Evolutionary conservation across 495 filamentous ascomycete genomes (phyloP), one percentile per base, ranked within the genome.

Genomic region (Cercophora samala): DNA sequence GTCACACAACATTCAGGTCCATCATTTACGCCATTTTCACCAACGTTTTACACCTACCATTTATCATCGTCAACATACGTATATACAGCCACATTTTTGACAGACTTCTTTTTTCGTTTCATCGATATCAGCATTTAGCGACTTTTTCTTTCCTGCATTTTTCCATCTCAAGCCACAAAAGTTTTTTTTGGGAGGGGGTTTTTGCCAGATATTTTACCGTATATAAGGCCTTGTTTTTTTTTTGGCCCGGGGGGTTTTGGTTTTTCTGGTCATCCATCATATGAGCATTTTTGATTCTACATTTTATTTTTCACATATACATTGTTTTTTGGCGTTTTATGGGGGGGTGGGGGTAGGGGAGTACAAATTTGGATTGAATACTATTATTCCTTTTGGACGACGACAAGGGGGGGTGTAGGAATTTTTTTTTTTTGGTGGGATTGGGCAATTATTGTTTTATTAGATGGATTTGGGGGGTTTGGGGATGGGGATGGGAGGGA

Each of bases 151-250:
- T 24, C 23, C 9, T 1, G 21, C 24, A 24, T 60, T 56, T 56
- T 54, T 54, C 5, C 19, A 56, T 56, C 11, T 54, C 52, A 21
- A 56, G n/a, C n/a, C n/a, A 9, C 21, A 60, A 60, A 60, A 60
- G 58, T 59, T 22, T 59, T 59, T 29, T 29, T 8, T 29, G 26
- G n/a, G n/a, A n/a, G n/a, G n/a, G n/a, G n/a, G 54, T 58, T 58
- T 58, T 18, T 58, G 19, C 18, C 13, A 58, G 8, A 56, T 56
- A 29, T 56, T 56, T 56, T 22, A 19, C 4, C 53, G 53, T 56
- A 56, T 60, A 60, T 60, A 37, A 24, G 23, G 24, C 17, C n/a
- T 23, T 18, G 53, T 0, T 23, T 11, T 5, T 54, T 54, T 54
- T 23, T 21, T 0, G 22, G 26, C 4, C 26, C 26, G 8, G 26